Evolutionary conservation across 768 basidiomycete species (phyloP), one percentile per base, ranked within the genome.

Genomic region (Tephrocybe sp.): DNA sequence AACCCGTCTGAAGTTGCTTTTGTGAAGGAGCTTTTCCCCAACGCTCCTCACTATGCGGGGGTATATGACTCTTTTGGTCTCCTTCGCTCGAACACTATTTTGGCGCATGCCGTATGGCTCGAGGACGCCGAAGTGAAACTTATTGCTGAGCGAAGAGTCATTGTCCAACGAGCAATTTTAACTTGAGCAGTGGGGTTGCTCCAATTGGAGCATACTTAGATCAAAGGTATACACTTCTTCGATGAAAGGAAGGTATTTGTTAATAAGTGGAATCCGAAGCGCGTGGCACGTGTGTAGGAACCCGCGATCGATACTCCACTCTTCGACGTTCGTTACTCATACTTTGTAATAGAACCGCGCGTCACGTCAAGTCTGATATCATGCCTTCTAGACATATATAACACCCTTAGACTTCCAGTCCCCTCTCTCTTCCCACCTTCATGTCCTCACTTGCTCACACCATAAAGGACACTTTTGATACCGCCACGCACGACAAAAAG

Each of bases 91-190:
- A 91, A 89, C 61, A 97, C 95, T 1, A 78, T 97, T 27, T 75
- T 97, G 27, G 95, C 85, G 1, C 95, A 97, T 63, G 94, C 82
- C 11, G 82, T 94, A 13, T 86, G 90, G 66, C 72, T 98, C 24
- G 78, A 78, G 19, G 77, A 83, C 15, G 72, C 75, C 3, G 95
- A 97, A 67, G 70, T 93, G 51, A 72, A 78, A 30, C 69, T 95
- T 19, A 81, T 97, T 55, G 79, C 80, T 55, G 52, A 72, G 56
- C 73, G 75, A 43, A 70, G 74, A 88, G 88, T 56, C 95, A 97
- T 67, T 97, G 95, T 63, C 94, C 95, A 16, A 87, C 87, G 22
- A 94, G 91, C 60, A 98, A 97, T 65, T 89, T 95, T 65, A 89
- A 95, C 69, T 63, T 98, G 42, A 78, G 83, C 29, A 94, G 91